Evolutionary conservation across 176 grass and related monocot species (phyloP), one percentile per base, ranked within the genome.

Genomic region (Stipa capillata): DNA sequence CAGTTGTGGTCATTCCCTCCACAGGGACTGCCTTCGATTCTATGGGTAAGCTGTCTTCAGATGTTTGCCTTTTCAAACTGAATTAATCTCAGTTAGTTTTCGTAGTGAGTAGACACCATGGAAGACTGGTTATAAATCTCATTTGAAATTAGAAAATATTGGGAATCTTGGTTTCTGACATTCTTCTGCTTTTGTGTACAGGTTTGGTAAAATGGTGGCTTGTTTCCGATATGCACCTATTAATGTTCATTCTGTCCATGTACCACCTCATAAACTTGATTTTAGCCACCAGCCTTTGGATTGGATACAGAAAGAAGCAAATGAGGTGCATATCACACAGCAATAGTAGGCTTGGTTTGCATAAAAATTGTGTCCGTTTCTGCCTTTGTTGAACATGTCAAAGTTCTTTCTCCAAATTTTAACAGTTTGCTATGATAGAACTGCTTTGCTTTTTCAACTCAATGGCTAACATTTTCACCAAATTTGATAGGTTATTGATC

Each of bases 21-120:
- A 99, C 65, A 99, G 86, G 74, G 96, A 99, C 74, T 99, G 96
- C 65, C 87, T 99, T 62, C 85, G 96, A 41, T 99, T 93, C 43
- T 99, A 99, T 84, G 96, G 92, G 96, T 99, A 90, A 77, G 82
- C 23, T 14, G 13, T 64, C 9, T 85, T 82, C 45, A 72, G 28
- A 39, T 53, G 37, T 20, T 28, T 32, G 3, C 68, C 24, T 69
- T 81, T 60, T 74, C 49, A 64, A 37, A 72, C 37, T 70, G 43
- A 36, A 52, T 45, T 61, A 35, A 35, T 35, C 45, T 61, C 41
- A 33, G n/a, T n/a, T n/a, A 7, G 25, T 76, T 76, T 79, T 55
- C n/a, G 55, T 73, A 65, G 24, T 63, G 2, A 69, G 37, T 55
- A 25, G 25, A 25, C 67, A 25, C n/a, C 27, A 73, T 34, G 40